Conservation (phyloP, 1,284 basidiomycete species). For the Ustilago sp. region DNA sequence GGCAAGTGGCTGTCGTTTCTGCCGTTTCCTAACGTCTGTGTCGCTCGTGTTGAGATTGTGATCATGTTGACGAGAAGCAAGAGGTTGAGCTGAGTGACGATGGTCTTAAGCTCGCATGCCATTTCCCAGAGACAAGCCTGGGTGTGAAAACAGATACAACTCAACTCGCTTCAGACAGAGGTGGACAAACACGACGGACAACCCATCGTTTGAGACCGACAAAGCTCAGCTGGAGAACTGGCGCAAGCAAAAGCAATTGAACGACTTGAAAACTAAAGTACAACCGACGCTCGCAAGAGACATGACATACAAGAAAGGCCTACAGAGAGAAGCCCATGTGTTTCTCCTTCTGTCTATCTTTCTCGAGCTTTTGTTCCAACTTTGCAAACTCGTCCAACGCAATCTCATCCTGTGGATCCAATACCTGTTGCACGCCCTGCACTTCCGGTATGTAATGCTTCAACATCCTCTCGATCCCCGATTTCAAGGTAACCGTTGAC, state of each 20-base stretch:
- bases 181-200: not conserved
- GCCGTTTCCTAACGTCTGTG: too few relatives aligned
- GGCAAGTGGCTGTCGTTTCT: not conserved
- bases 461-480: slow-evolving; percentile 86
- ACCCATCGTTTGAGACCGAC: too few relatives aligned
- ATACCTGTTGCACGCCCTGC: slow-evolving; percentile 92
- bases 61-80: not conserved
- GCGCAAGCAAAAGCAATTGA: too few relatives aligned
- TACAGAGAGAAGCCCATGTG: slow-evolving; percentile 60
- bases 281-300: too few relatives aligned
- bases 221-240: too few relatives aligned
- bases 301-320: not conserved
- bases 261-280: too few relatives aligned
- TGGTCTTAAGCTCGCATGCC: too few relatives aligned
- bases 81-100: not conserved
- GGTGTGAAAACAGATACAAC: not conserved
- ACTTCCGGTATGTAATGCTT: slow-evolving; percentile 99
- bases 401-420: slow-evolving; percentile 90
- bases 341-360: slow-evolving; percentile 55
- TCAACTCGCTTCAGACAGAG: not conserved
- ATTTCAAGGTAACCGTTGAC: slow-evolving; percentile 90
- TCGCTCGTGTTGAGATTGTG: not conserved
- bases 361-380: slow-evolving; percentile 80
- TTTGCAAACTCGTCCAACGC: slow-evolving; percentile 91
- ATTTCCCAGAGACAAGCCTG: not conserved